Evolutionary conservation across 768 basidiomycete genomes (phyloP).

Genomic region (Xanthoconium stramineum): DNA sequence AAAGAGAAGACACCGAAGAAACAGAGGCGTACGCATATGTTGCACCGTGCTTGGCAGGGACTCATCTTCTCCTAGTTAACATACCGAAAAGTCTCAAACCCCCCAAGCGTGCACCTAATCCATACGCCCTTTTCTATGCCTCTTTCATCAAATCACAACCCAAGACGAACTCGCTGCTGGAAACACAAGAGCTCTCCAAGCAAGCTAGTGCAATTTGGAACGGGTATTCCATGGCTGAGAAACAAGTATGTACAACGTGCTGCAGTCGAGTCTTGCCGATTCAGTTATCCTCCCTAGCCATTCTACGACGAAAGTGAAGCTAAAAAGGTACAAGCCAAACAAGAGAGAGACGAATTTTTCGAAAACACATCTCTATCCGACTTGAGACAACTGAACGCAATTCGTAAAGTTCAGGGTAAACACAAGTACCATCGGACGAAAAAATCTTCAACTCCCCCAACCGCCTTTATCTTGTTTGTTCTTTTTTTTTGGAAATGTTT

Average conservation of each 20-base stretch:
- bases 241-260: slow-evolving; percentile 28
- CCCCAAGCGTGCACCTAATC: slow-evolving; percentile 27
- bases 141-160: slow-evolving; percentile 12
- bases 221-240: slow-evolving; percentile 32
- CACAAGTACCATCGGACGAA: slow-evolving; percentile 3
- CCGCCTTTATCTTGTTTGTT: slow-evolving; percentile 29
- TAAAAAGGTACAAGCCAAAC: slow-evolving; percentile 15
- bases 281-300: slow-evolving; percentile 16
- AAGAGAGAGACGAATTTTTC: slow-evolving; percentile 30
- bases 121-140: slow-evolving; percentile 25
- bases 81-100: slow-evolving; percentile 18
- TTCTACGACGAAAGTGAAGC: slow-evolving; percentile 22
- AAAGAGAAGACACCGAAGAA: not conserved
- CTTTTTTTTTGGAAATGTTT: not conserved
- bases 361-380: slow-evolving; percentile 14
- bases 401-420: slow-evolving; percentile 29
- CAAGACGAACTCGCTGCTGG: not conserved
- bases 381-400: slow-evolving; percentile 32
- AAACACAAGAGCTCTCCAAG: slow-evolving; percentile 8
- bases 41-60: not conserved
- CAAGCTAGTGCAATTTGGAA: slow-evolving; percentile 31
- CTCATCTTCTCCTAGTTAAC: slow-evolving; percentile 15
- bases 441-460: not conserved
- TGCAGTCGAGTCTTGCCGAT: not conserved
- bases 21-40: slow-evolving; percentile 12